These are phyloP conservation scores for Ilyonectria robusta DNA, from an alignment of 2,329 filamentous ascomycete species.

Conservation along the genomic window DNA sequence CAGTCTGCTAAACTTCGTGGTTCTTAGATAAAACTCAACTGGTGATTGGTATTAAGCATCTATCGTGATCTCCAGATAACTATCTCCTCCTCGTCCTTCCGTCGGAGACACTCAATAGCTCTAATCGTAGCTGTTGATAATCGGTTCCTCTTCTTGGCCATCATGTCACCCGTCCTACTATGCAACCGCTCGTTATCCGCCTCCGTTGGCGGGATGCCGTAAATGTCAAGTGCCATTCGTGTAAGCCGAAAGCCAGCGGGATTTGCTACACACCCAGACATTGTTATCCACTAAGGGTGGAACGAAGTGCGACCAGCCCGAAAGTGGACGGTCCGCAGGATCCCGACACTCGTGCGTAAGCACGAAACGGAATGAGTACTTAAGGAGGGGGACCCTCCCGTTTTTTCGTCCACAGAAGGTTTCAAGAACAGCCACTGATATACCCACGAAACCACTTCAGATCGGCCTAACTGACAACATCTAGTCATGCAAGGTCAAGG, in stretches of 20 bases:
- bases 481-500: neutral
- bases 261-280: neutral
- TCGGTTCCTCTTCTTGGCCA: slow-evolving; percentile 5
- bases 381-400: neutral
- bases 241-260: neutral
- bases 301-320: neutral
- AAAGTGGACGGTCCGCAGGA: neutral
- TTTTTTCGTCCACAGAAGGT: neutral
- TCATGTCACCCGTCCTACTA: slow-evolving; percentile 3
- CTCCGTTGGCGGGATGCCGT: slow-evolving; percentile 3
- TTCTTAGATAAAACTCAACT: neutral
- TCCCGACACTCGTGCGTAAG: neutral
- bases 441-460: neutral
- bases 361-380: neutral
- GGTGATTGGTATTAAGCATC: neutral
- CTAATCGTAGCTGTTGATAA: slow-evolving; percentile 4
- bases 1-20: neutral
- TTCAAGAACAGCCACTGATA: neutral
- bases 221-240: neutral
- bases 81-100: neutral
- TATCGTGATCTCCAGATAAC: slow-evolving; percentile 3
- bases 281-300: neutral
- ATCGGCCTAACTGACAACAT: neutral
- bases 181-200: neutral
- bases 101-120: slow-evolving; percentile 4